Evolutionary conservation across 306 rosid genomes (phyloP).

Genomic region (Dalbergia oliveri): DNA sequence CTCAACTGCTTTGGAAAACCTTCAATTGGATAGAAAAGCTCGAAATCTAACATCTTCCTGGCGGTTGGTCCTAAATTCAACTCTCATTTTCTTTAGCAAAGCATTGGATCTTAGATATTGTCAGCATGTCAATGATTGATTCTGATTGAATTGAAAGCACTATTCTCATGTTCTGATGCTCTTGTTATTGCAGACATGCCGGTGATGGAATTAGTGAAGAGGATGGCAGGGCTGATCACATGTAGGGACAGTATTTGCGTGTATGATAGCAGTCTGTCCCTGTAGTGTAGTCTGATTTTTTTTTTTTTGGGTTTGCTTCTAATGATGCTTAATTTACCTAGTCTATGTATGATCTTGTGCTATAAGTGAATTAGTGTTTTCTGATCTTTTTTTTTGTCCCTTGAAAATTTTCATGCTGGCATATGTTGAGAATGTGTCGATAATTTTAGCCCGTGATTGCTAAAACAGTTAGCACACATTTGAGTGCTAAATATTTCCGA

Average conservation of each 20-base stretch:
- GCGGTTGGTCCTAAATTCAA: slow-evolving; percentile 72
- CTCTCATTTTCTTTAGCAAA: not conserved
- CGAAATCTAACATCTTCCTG: slow-evolving; percentile 97
- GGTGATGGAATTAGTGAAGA: slow-evolving; percentile 78
- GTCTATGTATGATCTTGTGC: no score
- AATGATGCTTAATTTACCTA: slow-evolving; percentile 23
- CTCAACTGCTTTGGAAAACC: slow-evolving; percentile 89
- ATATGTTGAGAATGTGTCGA: no score
- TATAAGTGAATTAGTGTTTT: no score
- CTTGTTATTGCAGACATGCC: slow-evolving; percentile 70
- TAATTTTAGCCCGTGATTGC: no score
- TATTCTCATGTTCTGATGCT: slow-evolving; percentile 11
- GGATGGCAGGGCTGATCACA: slow-evolving; percentile 82
- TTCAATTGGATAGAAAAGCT: slow-evolving; percentile 96
- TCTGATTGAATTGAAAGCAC: slow-evolving; percentile 21
- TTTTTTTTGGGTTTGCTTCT: slow-evolving; percentile 23
- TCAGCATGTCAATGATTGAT: not conserved
- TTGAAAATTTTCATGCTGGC: no score
- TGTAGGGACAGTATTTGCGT: slow-evolving; percentile 53
- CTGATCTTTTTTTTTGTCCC: no score
- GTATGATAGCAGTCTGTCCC: slow-evolving; percentile 43
- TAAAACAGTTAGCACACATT: no score
- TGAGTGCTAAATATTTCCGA: no score
- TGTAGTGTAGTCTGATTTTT: slow-evolving; percentile 56
- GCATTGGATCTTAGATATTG: not conserved